Base-by-base conservation (phyloP, 2,329 filamentous ascomycete species). In the Penicillium sp. region DNA sequence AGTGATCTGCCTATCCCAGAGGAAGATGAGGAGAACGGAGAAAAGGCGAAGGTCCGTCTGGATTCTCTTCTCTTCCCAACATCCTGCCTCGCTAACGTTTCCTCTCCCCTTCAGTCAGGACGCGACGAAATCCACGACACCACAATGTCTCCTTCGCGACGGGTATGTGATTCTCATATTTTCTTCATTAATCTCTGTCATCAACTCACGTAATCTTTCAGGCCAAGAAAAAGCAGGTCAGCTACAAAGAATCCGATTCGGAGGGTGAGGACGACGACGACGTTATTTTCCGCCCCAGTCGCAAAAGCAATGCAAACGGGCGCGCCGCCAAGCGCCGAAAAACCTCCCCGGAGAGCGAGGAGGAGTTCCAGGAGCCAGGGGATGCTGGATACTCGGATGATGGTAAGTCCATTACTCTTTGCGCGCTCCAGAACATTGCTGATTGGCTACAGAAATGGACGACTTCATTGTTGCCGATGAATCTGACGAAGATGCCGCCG, bases 381-480 rank as follows among this genome's bases (percentile, higher is more conserved):
- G 84, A 84, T 38, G 85, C 11, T 7, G 73, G 67, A 30, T 70
- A 72, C 52, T 77, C 75, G 5, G 77, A 85, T 14, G 84, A 82
- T 48, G 84, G 84, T 61, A 83, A 85, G 30, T 30, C 4, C 5
- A 10, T 26, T 6, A 22, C 55, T 64, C 38, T 67, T 52, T n/a
- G 6, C 33, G n/a, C 22, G 33, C 10, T 37, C 35, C 25, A 26
- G n/a, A 7, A 45, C 25, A 40, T 14, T 5, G n/a, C 65, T 70
- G 28, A 69, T 52, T 4, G 11, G 10, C 14, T 30, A 80, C 83
- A 78, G 91, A 95, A 57, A 87, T 96, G 80, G 92, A 89, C 63
- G 91, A 97, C 74, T 98, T 98, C 70, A 83, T 98, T 26, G 93
- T 90, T 4, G 87, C 90, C 0, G 93, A 97, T 70, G 92, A 96